phyloP scores from a whole-genome alignment of 352 stramenopile genomes.

The Globisporangium camurandrum region DNA sequence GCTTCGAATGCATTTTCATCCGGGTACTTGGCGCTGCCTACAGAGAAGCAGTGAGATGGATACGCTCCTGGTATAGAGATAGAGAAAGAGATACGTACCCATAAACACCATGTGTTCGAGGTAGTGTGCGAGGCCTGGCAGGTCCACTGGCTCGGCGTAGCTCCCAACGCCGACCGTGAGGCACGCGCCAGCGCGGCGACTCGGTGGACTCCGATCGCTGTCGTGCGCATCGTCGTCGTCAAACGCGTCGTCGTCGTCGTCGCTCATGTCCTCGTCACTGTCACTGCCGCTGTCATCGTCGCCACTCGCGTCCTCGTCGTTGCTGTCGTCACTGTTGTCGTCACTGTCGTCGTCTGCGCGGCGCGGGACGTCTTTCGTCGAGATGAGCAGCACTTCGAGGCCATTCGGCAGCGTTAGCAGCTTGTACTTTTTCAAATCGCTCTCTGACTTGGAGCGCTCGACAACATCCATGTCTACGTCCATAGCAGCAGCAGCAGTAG shows the following conservation, averaged over 20 bases:
- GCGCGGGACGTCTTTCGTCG: slow-evolving; percentile 35
- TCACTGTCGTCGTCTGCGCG: slow-evolving; percentile 13
- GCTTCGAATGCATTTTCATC: slow-evolving; percentile 91
- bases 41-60: neutral
- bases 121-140: slow-evolving; percentile 86
- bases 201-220: slow-evolving; percentile 17
- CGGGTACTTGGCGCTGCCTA: slow-evolving; percentile 85
- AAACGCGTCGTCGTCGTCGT: slow-evolving; percentile 4
- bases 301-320: slow-evolving; percentile 19
- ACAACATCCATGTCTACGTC: slow-evolving; percentile 29
- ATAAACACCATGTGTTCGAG: slow-evolving; percentile 97
- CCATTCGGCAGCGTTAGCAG: slow-evolving; percentile 72
- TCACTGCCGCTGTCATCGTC: slow-evolving; percentile 17
- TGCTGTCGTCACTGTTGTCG: slow-evolving; percentile 12
- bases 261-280: slow-evolving; percentile 17
- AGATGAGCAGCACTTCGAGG: slow-evolving; percentile 74
- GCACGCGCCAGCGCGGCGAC: slow-evolving; percentile 45
- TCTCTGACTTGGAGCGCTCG: slow-evolving; percentile 59
- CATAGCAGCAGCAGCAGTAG: neutral
- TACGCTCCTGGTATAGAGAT: neutral
- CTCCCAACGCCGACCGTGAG: slow-evolving; percentile 64
- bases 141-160: slow-evolving; percentile 58
- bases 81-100: slow-evolving; percentile 28
- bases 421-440: slow-evolving; percentile 83
- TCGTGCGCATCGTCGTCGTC: slow-evolving; percentile 29